Evolutionary conservation across 441 rosid genomes (phyloP), one percentile per base, ranked within the genome.

Genomic region (Isatis lusitanica): DNA sequence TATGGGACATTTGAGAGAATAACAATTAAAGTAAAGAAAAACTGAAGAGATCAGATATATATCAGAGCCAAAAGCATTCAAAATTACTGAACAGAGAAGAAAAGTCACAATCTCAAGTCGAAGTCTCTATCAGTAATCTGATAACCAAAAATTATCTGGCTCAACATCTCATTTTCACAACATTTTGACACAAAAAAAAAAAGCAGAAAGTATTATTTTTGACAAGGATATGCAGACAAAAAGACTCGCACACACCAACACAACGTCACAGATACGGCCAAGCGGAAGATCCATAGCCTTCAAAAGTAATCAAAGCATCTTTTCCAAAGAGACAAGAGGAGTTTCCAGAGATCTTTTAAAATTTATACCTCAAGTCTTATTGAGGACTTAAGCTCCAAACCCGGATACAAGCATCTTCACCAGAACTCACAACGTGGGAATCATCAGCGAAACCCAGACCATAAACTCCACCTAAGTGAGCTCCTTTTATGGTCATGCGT

Each of bases 341-440:
- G 40, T 11, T 33, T 30, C 38, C 60, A 68, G 42, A 51, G 44
- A 63, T 70, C 63, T 62, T 75, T 57, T 43, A 59, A 51, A 30
- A 31, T 65, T 40, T 40, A 58, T 48, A 76, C 73, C 61, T 73
- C 80, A 16, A 18, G 3, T 62, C 55, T 86, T 70, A 86, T 51
- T 85, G 87, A 6, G 81, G 78, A 70, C 53, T 86, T 58, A 91
- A 68, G 63, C 63, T 85, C 99, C 98, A 94, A 40, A 92, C 89
- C 11, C 98, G 89, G 70, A 94, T 79, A 83, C 96, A 94, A 17
- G 98, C 98, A 88, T 94, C 98, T 87, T 92, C 99, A 59, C 98
- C 99, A 18, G 99, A 94, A 58, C 99, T 92, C 69, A 84, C 90
- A 11, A 92, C 81, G 68, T 81, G 86, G 30, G 70, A 53, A 28